Percentiles rank a stretch among this genome's conserved stretches.
These are phyloP conservation scores for Themeda triandra DNA, from an alignment of 176 grass and related monocot species.

Conservation along the genomic window DNA sequence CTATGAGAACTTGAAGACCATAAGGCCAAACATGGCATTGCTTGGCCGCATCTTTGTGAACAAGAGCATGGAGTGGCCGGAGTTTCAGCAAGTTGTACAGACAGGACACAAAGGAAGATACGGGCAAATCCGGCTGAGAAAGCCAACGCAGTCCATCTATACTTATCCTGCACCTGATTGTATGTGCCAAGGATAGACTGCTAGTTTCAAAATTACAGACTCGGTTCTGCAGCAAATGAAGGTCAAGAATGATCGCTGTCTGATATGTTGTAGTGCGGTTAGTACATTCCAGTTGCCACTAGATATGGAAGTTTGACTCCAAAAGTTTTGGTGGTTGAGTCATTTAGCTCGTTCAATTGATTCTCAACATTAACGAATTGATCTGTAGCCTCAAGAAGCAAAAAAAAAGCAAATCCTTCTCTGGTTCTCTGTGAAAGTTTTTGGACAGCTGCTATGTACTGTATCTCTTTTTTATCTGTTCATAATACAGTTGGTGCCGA, in stretches of 20 bases:
- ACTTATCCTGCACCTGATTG: conserved; percentile 95
- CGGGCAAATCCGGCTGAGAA: conserved; percentile 80
- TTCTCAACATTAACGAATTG: neutral
- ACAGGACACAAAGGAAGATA: conserved; percentile 78
- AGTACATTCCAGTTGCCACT: neutral
- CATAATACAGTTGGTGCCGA: neutral
- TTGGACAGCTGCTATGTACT: neutral
- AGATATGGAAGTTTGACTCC: neutral
- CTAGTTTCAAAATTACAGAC: neutral
- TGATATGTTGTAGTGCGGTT: neutral
- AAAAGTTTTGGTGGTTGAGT: conserved; percentile 23
- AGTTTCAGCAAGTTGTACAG: conserved; percentile 62
- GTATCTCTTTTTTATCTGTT: neutral
- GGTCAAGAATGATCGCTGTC: neutral
- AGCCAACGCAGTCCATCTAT: conserved; percentile 81
- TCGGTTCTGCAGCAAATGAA: neutral
- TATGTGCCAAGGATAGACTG: conserved; percentile 65
- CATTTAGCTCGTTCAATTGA: neutral
- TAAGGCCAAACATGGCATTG: conserved; percentile 88
- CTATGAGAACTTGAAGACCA: conserved; percentile 73
- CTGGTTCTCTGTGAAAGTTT: neutral
- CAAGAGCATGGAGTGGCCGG: conserved; percentile 46
- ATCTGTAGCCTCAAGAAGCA: neutral
- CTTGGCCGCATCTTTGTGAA: conserved; percentile 72
- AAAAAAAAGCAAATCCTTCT: neutral